Evolutionary conservation across 257 asterid species (phyloP).

Genomic region (Linaria vulgaris): DNA sequence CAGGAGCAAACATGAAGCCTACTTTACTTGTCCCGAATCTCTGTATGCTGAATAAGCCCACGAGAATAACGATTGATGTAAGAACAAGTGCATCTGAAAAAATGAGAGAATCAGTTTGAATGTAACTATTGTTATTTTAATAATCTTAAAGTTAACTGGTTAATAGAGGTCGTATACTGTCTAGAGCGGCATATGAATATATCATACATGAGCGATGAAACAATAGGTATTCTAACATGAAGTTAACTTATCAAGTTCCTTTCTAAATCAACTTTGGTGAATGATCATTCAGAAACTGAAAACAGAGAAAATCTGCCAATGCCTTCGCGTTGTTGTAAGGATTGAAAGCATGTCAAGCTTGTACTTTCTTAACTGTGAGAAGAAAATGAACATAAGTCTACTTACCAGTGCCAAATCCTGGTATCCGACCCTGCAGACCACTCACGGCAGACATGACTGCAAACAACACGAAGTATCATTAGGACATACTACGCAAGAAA

Average conservation of each 20-base stretch:
- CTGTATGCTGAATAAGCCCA: constrained; percentile 85
- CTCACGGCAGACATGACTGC: constrained; percentile 98
- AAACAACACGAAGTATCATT: constrained; percentile 29
- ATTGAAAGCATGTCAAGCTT: not conserved
- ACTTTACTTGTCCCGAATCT: constrained; percentile 84
- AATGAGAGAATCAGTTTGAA: constrained; percentile 11
- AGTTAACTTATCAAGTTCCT: too few species aligned
- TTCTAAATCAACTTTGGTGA: too few species aligned
- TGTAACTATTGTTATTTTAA: not conserved
- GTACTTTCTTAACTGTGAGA: not conserved
- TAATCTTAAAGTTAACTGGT: too few species aligned
- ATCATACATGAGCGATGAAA: too few species aligned
- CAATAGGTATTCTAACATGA: too few species aligned
- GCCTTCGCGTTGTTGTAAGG: not conserved
- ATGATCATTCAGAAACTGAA: too few species aligned
- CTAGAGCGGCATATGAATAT: too few species aligned
- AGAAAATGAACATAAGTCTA: constrained; percentile 17
- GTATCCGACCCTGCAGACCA: constrained; percentile 80
- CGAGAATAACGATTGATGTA: constrained; percentile 74
- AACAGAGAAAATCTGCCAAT: too few species aligned
- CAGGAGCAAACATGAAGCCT: constrained; percentile 89
- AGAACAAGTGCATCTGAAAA: constrained; percentile 82
- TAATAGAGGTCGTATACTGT: too few species aligned
- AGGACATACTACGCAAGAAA: constrained; percentile 15
- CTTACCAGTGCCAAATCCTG: constrained; percentile 81